A percentile compares a stretch with the other conserved stretches of the same genome.
These are phyloP conservation scores for Globisporangium viniferum DNA, from an alignment of 352 stramenopile species.

Conservation along the genomic window DNA sequence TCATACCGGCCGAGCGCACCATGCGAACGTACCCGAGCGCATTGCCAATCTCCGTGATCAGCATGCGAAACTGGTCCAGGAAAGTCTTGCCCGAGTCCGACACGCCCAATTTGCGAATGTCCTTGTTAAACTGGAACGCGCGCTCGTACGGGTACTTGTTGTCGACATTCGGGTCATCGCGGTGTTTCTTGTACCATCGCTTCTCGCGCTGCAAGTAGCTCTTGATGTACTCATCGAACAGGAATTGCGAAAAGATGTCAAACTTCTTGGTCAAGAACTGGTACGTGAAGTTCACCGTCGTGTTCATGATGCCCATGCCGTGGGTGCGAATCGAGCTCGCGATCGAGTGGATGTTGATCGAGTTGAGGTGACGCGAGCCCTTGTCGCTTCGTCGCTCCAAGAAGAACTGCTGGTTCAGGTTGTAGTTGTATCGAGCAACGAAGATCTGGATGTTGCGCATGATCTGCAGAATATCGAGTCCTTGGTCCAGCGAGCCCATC, in stretches of 20 bases:
- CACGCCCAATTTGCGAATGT: slow-evolving; percentile 84
- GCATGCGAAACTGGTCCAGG: slow-evolving; percentile 87
- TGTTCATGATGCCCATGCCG: slow-evolving; percentile 95
- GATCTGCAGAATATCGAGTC: slow-evolving; percentile 93
- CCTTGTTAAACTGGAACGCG: slow-evolving; percentile 91
- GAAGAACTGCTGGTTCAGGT: slow-evolving; percentile 95
- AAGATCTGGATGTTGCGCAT: slow-evolving; percentile 96
- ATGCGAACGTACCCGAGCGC: slow-evolving; percentile 92
- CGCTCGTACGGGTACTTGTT: slow-evolving; percentile 92
- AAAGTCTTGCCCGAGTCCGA: slow-evolving; percentile 87
- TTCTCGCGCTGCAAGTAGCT: slow-evolving; percentile 91
- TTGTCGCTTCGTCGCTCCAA: slow-evolving; percentile 90
- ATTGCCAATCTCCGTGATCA: slow-evolving; percentile 93
- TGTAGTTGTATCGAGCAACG: slow-evolving; percentile 91
- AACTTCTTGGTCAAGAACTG: slow-evolving; percentile 92
- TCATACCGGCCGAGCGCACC: slow-evolving; percentile 90
- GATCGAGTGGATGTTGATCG: slow-evolving; percentile 92
- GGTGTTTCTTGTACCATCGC: slow-evolving; percentile 92
- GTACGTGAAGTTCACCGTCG: slow-evolving; percentile 95
- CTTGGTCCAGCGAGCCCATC: slow-evolving; percentile 91
- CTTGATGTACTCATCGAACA: slow-evolving; percentile 94
- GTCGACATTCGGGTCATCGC: slow-evolving; percentile 85
- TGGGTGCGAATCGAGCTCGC: slow-evolving; percentile 91
- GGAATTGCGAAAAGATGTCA: slow-evolving; percentile 90
- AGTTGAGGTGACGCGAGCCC: slow-evolving; percentile 90